Conservation (phyloP, 805 yeast species). For the Lipomyces chichibuensis region DNA sequence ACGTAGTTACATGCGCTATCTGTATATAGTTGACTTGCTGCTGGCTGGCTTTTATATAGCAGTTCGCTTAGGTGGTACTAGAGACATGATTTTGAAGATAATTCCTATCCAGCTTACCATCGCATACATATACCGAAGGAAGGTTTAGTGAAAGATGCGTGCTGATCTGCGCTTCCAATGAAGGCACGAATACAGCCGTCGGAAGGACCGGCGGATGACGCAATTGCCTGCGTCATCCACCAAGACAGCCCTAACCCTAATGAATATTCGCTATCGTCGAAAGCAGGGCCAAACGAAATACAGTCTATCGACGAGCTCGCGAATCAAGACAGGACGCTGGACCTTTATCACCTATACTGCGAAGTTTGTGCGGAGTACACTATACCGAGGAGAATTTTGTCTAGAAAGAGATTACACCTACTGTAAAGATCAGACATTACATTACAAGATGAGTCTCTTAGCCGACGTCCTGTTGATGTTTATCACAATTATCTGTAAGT, state of each 20-base stretch:
- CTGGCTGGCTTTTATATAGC: no score
- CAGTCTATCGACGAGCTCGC: no score
- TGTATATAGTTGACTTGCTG: background rate
- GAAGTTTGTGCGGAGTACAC: background rate
- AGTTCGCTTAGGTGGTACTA: no score
- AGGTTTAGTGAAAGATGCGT: no score
- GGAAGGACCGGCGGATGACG: background rate
- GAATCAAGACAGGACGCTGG: no score
- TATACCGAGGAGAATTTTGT: background rate
- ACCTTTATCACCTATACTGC: background rate
- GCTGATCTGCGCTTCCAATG: no score
- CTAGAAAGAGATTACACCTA: background rate
- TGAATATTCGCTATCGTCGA: background rate
- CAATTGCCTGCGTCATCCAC: background rate
- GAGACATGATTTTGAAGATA: no score
- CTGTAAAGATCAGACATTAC: background rate
- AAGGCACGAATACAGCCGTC: no score
- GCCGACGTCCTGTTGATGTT: constrained; percentile 6
- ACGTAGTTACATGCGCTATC: background rate
- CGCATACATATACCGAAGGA: no score
- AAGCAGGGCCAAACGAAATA: no score
- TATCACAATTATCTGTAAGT: constrained; percentile 9
- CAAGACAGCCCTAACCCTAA: background rate
- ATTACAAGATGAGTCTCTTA: background rate
- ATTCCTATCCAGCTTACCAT: no score